A percentile compares a stretch with the other conserved stretches of the same genome.
Conservation (phyloP, 306 rosid species). For the Hippophae gyantsensis region DNA sequence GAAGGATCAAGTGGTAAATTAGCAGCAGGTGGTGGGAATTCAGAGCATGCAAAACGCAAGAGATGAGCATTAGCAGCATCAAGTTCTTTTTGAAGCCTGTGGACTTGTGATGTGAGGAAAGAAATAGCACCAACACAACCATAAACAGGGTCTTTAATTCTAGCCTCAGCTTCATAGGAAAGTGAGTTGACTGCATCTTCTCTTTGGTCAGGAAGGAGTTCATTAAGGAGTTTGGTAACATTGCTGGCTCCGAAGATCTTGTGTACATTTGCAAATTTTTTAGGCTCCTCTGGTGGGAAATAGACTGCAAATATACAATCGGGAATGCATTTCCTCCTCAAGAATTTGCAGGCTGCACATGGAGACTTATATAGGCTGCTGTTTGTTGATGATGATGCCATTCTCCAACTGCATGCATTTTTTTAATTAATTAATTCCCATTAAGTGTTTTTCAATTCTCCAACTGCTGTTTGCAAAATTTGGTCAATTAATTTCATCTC, state of each 20-base stretch:
- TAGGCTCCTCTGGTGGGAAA: conserved; percentile 98
- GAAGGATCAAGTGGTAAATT: conserved; percentile 19
- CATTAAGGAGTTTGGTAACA: conserved; percentile 90
- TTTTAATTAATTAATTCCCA: no score
- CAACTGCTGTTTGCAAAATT: no score
- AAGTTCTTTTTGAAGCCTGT: conserved; percentile 88
- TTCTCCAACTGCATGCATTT: not conserved
- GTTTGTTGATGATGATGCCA: conserved; percentile 46
- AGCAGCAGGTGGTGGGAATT: conserved; percentile 29
- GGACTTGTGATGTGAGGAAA: conserved; percentile 86
- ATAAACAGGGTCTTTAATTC: conserved; percentile 86
- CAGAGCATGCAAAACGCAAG: conserved; percentile 61
- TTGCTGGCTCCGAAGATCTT: conserved; percentile 96
- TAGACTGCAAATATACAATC: conserved; percentile 96
- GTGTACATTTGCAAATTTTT: conserved; percentile 90
- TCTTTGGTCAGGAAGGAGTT: conserved; percentile 82
- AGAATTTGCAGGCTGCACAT: conserved; percentile 95
- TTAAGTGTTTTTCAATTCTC: no score
- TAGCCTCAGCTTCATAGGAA: conserved; percentile 93
- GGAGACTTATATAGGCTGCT: conserved; percentile 78
- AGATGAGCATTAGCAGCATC: conserved; percentile 81
- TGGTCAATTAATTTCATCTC: no score
- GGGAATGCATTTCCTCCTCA: conserved; percentile 87
- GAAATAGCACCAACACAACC: conserved; percentile 97
- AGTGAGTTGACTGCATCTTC: conserved; percentile 96